Percentiles rank a stretch among this genome's conserved stretches.
Conservation (phyloP, 148 eudicot genomes). For the Rhododendron vialii region DNA sequence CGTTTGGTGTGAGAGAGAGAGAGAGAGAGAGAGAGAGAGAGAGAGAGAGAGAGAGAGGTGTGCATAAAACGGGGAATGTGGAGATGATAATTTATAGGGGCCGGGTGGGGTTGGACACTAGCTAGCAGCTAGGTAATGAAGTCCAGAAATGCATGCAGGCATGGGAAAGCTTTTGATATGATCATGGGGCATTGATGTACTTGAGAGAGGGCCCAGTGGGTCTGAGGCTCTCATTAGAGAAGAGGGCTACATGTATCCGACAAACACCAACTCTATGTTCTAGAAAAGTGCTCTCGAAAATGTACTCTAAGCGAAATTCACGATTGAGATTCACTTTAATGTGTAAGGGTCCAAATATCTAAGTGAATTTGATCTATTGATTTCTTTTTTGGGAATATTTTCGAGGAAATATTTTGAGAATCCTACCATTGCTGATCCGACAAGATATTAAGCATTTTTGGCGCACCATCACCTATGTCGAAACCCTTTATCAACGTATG, state of each 20-base stretch:
- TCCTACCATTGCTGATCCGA: background rate
- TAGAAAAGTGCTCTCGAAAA: too few species aligned
- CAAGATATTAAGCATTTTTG: background rate
- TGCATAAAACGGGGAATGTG: background rate
- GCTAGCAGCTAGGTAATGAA: background rate
- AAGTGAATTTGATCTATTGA: background rate
- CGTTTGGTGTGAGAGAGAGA: background rate
- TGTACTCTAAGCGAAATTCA: too few species aligned
- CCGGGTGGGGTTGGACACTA: background rate
- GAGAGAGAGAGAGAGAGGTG: background rate
- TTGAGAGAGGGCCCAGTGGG: background rate
- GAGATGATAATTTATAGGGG: slow-evolving; percentile 3
- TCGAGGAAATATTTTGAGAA: too few species aligned
- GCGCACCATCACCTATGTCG: background rate
- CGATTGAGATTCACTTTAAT: too few species aligned
- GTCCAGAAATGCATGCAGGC: slow-evolving; percentile 9
- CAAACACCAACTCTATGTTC: background rate
- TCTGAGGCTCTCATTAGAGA: background rate
- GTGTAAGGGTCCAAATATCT: background rate
- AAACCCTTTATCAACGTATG: too few species aligned
- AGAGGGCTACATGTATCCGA: slow-evolving; percentile 7
- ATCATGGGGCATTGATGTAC: background rate
- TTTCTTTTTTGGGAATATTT: too few species aligned
- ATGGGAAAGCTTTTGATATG: background rate
- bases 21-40: background rate